phyloP scores from a whole-genome alignment of 495 filamentous ascomycete species.

The Hypoxylon rickii region DNA sequence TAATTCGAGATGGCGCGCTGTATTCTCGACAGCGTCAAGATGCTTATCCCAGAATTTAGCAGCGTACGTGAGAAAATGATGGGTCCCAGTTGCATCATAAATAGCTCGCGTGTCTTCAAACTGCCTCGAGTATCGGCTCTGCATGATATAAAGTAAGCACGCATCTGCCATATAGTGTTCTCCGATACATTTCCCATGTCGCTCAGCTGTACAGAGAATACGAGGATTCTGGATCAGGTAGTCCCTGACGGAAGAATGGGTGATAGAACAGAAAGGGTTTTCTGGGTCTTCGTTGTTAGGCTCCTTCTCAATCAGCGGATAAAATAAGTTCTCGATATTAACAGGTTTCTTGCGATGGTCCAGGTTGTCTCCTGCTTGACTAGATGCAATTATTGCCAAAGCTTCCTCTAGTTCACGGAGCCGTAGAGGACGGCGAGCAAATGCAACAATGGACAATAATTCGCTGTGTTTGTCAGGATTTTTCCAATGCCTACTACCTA shows the following conservation, averaged over 20 bases:
- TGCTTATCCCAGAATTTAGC: constrained; percentile 3
- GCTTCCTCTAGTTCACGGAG: not conserved
- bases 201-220: not conserved
- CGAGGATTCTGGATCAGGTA: not conserved
- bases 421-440: not conserved
- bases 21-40: not conserved
- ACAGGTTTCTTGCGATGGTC: not conserved
- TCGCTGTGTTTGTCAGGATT: not conserved
- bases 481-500: no score
- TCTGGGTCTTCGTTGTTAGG: not conserved
- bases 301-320: not conserved
- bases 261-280: not conserved
- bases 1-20: not conserved
- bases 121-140: not conserved
- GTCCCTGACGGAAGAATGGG: constrained; percentile 1
- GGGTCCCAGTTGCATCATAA: not conserved
- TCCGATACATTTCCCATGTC: not conserved
- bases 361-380: not conserved
- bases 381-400: not conserved
- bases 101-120: not conserved
- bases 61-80: constrained; percentile 1
- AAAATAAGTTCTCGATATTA: not conserved
- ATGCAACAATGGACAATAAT: constrained; percentile 1
- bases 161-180: constrained; percentile 2
- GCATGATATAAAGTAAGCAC: not conserved